Evolutionary conservation across 179 eudicot species (phyloP).

Genomic region (Spergularia azorica): DNA sequence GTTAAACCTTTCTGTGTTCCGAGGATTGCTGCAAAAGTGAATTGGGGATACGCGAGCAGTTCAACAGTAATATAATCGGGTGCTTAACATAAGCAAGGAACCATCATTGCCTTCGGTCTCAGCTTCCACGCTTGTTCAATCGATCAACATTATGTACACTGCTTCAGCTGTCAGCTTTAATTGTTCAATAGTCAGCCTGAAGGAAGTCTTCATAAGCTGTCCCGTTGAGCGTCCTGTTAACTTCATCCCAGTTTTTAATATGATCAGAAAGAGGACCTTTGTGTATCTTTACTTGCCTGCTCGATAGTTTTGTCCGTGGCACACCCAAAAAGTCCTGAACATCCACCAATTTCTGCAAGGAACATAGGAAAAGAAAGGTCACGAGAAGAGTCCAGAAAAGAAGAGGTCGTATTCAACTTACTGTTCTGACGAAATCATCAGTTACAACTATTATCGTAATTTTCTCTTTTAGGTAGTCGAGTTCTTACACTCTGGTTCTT

Average conservation of each 20-base stretch:
- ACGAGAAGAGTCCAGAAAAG: neutral
- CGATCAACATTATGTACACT: slow-evolving; percentile 36
- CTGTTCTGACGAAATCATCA: no score
- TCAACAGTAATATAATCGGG: neutral
- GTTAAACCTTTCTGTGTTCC: slow-evolving; percentile 3
- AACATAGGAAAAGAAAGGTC: neutral
- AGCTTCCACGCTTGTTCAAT: slow-evolving; percentile 23
- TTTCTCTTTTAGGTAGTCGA: no score
- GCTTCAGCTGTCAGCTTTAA: slow-evolving; percentile 17
- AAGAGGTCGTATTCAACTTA: no score
- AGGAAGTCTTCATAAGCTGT: slow-evolving; percentile 71
- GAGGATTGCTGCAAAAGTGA: neutral
- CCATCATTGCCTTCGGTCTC: slow-evolving; percentile 33
- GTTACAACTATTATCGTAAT: no score
- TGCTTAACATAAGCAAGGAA: slow-evolving; percentile 18
- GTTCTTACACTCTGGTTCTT: slow-evolving; percentile 63
- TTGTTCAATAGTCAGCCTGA: slow-evolving; percentile 45
- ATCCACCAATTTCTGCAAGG: slow-evolving; percentile 52
- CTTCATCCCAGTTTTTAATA: slow-evolving; percentile 68
- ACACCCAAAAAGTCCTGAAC: slow-evolving; percentile 59
- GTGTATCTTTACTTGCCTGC: slow-evolving; percentile 80
- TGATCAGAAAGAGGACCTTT: slow-evolving; percentile 64
- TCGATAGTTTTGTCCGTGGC: slow-evolving; percentile 49
- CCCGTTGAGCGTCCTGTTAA: slow-evolving; percentile 60
- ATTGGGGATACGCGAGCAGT: neutral